phyloP scores from a whole-genome alignment of 306 rosid species.

The Vicia villosa region DNA sequence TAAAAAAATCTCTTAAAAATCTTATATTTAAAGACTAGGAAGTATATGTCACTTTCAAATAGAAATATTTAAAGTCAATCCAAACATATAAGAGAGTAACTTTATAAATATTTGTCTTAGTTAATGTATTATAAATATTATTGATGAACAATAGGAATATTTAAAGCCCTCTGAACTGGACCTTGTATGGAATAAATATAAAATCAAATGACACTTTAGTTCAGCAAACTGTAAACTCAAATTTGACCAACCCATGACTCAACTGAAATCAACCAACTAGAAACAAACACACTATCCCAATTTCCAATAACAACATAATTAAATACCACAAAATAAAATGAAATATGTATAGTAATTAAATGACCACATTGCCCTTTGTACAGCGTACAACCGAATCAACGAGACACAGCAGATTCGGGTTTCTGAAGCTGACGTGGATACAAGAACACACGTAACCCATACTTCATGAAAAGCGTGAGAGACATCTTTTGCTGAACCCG shows the following conservation, averaged over 20 bases:
- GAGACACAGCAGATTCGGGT: slow-evolving; percentile 13
- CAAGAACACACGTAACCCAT: slow-evolving; percentile 73
- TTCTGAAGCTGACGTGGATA: slow-evolving; percentile 62
- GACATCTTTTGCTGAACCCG: slow-evolving; percentile 92
- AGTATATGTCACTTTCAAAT: background rate
- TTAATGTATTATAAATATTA: slow-evolving; percentile 10
- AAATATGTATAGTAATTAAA: background rate
- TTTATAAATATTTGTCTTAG: no score
- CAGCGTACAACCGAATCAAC: slow-evolving; percentile 31
- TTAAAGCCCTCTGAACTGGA: slow-evolving; percentile 1
- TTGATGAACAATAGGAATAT: slow-evolving; percentile 39
- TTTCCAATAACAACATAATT: slow-evolving; percentile 15
- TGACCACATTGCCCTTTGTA: slow-evolving; percentile 38
- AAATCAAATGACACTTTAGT: slow-evolving; percentile 38
- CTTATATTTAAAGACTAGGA: no score
- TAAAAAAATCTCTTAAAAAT: no score
- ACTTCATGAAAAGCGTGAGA: slow-evolving; percentile 82
- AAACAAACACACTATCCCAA: slow-evolving; percentile 20
- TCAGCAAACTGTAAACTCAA: slow-evolving; percentile 44
- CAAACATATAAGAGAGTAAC: background rate
- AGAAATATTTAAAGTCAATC: no score
- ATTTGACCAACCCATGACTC: slow-evolving; percentile 39
- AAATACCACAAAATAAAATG: background rate
- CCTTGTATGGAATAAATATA: slow-evolving; percentile 28
- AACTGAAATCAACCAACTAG: slow-evolving; percentile 13